Conservation (phyloP, 2,329 filamentous ascomycete species). For the Diaporthe sp. region DNA sequence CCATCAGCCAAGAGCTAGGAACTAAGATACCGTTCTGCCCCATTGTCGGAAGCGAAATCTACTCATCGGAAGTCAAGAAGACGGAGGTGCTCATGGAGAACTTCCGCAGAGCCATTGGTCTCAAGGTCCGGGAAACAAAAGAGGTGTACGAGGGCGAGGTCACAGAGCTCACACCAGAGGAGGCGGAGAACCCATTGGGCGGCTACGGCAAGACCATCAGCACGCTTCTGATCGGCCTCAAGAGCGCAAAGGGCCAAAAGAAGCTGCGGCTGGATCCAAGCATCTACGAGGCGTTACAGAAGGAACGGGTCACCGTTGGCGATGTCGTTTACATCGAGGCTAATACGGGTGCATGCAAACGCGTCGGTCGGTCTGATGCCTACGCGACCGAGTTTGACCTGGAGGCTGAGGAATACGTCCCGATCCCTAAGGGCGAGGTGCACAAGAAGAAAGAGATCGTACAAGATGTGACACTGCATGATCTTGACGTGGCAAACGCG, state of each 20-base stretch:
- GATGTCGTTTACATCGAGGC: slow-evolving; percentile 99
- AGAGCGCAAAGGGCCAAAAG: slow-evolving; percentile 97
- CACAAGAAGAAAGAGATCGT: slow-evolving; percentile 99
- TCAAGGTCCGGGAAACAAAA: slow-evolving; percentile 98
- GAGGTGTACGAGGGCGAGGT: slow-evolving; percentile 99
- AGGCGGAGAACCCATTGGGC: slow-evolving; percentile 96
- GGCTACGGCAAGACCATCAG: slow-evolving; percentile 98
- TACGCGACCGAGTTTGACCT: slow-evolving; percentile 99
- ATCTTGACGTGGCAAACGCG: slow-evolving; percentile 95
- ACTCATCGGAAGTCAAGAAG: slow-evolving; percentile 99
- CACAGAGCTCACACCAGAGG: slow-evolving; percentile 95
- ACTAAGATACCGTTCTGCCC: slow-evolving; percentile 99
- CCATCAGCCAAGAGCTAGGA: slow-evolving; percentile 95
- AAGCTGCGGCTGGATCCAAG: slow-evolving; percentile 96
- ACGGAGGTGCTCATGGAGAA: slow-evolving; percentile 99
- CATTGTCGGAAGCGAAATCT: slow-evolving; percentile 97
- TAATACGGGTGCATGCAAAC: slow-evolving; percentile 97
- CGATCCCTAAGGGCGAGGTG: slow-evolving; percentile 97
- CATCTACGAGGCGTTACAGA: slow-evolving; percentile 99
- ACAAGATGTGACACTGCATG: slow-evolving; percentile 96
- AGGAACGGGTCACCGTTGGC: slow-evolving; percentile 94
- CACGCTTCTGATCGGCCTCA: slow-evolving; percentile 92
- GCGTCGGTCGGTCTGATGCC: slow-evolving; percentile 93
- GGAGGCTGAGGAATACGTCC: slow-evolving; percentile 98
- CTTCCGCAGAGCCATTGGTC: slow-evolving; percentile 93